These are phyloP conservation scores for Mortierella sp. DNA, from an alignment of 371 early-diverging fungal species.

Conservation along the genomic window DNA sequence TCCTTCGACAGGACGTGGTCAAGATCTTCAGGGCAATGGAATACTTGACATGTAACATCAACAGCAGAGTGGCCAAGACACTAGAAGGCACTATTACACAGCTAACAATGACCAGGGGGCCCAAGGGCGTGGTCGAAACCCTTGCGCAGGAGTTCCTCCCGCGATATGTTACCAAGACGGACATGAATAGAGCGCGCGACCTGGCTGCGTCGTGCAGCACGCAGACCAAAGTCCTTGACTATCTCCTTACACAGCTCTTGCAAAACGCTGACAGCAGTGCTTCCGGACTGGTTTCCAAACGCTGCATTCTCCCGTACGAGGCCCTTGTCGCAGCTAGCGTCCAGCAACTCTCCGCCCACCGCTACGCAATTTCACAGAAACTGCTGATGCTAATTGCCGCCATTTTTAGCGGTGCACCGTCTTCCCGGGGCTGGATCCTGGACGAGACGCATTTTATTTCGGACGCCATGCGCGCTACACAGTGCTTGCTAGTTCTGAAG, in stretches of 20 bases:
- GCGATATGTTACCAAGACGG: conserved; percentile 26
- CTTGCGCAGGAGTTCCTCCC: conserved; percentile 27
- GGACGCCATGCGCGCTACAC: conserved; percentile 25
- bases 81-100: conserved; percentile 23
- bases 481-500: conserved; percentile 34
- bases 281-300: conserved; percentile 15
- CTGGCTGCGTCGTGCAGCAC: conserved; percentile 28
- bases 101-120: conserved; percentile 22
- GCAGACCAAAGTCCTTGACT: conserved; percentile 21
- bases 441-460: conserved; percentile 37
- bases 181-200: conserved; percentile 45
- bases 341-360: conserved; percentile 38
- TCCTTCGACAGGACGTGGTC: conserved; percentile 28
- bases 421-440: conserved; percentile 26
- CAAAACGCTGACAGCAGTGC: conserved; percentile 22
- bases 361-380: conserved; percentile 42
- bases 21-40: conserved; percentile 40
- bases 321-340: conserved; percentile 38
- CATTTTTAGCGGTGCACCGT: conserved; percentile 21
- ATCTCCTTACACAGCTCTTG: conserved; percentile 28
- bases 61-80: conserved; percentile 18
- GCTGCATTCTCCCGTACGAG: conserved; percentile 43
- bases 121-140: conserved; percentile 27
- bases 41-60: conserved; percentile 20
- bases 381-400: conserved; percentile 26